Evolutionary conservation across 805 yeast genomes (phyloP), one percentile per base, ranked within the genome.

Genomic region (Metschnikowia kunwiensis): DNA sequence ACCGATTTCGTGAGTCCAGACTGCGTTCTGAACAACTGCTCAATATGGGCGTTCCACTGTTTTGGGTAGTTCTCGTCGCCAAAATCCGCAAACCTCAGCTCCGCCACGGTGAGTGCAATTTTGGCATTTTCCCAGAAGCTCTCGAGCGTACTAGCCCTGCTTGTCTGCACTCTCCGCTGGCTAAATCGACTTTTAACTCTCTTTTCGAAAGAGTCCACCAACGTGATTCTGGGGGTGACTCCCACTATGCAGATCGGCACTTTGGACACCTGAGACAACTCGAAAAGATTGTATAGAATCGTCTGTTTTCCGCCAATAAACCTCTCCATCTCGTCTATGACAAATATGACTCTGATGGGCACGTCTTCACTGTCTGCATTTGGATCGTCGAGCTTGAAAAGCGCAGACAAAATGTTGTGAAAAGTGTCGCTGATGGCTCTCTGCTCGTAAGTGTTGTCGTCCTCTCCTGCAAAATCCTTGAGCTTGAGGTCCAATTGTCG

Each of bases 111-210:
- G 7, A 82, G 53, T 8, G 68, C 60, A 17, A 68, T 56, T 14
- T 57, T 52, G 10, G 78, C 76, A 13, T 77, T 63, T 1, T 57
- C 51, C 58, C 75, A 63, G 47, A 82, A 85, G 10, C 66, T 72
- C 1, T 71, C 76, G 2, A 77, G 49, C 2, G 64, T 57, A 1
- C 49, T 46, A 0, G 80, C 68, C 32, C 78, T 78, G 17, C 75
- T 74, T 24, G 87, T 65, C 12, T 72, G 71, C 16, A 88, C 70
- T 2, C 83, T 60, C 32, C 95, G 65, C 54, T 91, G 96, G 12
- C 93, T 80, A 57, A 89, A 93, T 46, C 99, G 66, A 38, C 94
- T 82, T 47, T 87, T 74, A 1, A 93, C 97, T 51, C 99, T 72
- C 54, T 91, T 93, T 54, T 93, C 99, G 30, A 93, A 65, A 49